phyloP scores from a whole-genome alignment of 495 filamentous ascomycete species.

The Penicillium canescens region DNA sequence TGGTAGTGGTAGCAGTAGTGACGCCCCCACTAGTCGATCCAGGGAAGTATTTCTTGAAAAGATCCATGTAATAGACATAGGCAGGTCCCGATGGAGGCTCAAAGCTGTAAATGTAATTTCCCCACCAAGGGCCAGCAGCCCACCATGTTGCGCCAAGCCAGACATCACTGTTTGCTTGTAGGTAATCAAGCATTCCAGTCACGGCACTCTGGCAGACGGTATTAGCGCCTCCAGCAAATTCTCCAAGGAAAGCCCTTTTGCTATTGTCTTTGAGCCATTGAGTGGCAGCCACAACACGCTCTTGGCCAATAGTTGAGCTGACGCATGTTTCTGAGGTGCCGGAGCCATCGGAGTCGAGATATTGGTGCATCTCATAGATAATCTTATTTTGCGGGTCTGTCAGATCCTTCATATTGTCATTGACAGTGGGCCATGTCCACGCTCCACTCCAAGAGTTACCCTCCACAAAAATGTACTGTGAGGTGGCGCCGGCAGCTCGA shows the following conservation, averaged over 20 bases:
- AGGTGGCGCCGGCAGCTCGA: constrained; percentile 61
- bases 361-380: constrained; percentile 12
- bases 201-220: constrained; percentile 60
- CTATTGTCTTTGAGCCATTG: constrained; percentile 64
- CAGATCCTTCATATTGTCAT: constrained; percentile 51
- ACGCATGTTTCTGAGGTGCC: constrained; percentile 60
- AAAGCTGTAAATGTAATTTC: constrained; percentile 55
- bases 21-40: constrained; percentile 3
- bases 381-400: constrained; percentile 48
- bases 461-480: constrained; percentile 68
- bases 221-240: constrained; percentile 68
- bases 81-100: constrained; percentile 56
- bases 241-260: constrained; percentile 67
- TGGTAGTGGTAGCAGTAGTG: constrained; percentile 8
- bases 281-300: constrained; percentile 62
- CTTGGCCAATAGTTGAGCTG: constrained; percentile 56
- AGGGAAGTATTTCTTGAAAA: constrained; percentile 24
- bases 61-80: constrained; percentile 32
- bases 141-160: constrained; percentile 71
- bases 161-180: constrained; percentile 60
- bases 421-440: constrained; percentile 51
- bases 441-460: constrained; percentile 66
- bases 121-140: constrained; percentile 61
- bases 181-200: constrained; percentile 56
- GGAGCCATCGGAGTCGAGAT: constrained; percentile 44